These are phyloP conservation scores for Sclerotinia minor DNA, from an alignment of 2,329 filamentous ascomycete genomes.

Conservation along the genomic window DNA sequence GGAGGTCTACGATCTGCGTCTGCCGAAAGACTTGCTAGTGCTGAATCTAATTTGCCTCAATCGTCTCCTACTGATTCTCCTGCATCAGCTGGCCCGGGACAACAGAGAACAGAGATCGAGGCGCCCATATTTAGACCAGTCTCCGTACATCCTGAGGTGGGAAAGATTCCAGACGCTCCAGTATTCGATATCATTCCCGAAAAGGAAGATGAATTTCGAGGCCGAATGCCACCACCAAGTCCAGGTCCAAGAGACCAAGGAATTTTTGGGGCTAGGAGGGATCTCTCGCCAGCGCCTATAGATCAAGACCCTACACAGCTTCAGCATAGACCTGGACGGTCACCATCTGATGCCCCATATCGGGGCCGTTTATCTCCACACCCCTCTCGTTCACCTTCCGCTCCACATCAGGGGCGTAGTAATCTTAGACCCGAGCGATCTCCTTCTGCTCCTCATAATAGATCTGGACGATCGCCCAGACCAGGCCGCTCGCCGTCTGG, in stretches of 20 bases:
- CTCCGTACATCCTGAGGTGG: slow-evolving; percentile 76
- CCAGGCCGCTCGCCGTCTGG: slow-evolving; percentile 5
- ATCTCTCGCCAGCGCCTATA: slow-evolving; percentile 54
- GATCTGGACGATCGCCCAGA: slow-evolving; percentile 4
- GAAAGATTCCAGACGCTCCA: slow-evolving; percentile 41
- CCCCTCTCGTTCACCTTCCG: slow-evolving; percentile 21
- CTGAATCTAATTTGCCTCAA: slow-evolving; percentile 30
- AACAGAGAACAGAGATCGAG: slow-evolving; percentile 57
- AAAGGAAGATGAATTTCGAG: slow-evolving; percentile 24
- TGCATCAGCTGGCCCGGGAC: slow-evolving; percentile 41
- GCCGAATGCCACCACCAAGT: background rate
- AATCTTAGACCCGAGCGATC: slow-evolving; percentile 16
- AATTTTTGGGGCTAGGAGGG: slow-evolving; percentile 55
- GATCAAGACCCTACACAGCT: slow-evolving; percentile 9
- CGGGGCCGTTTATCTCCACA: slow-evolving; percentile 15
- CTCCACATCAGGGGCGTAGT: slow-evolving; percentile 7
- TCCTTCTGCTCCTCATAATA: slow-evolving; percentile 17
- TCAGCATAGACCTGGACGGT: slow-evolving; percentile 12
- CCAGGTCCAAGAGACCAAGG: slow-evolving; percentile 23
- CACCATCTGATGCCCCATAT: slow-evolving; percentile 19
- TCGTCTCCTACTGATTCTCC: slow-evolving; percentile 37
- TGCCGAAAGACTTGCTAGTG: slow-evolving; percentile 49
- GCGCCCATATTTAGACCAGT: slow-evolving; percentile 57
- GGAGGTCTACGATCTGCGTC: slow-evolving; percentile 79
- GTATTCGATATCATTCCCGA: slow-evolving; percentile 32